A percentile compares a stretch with the other conserved stretches of the same genome.
Conservation (phyloP, 495 filamentous ascomycete species). For the Annulohypoxylon moriforme region DNA sequence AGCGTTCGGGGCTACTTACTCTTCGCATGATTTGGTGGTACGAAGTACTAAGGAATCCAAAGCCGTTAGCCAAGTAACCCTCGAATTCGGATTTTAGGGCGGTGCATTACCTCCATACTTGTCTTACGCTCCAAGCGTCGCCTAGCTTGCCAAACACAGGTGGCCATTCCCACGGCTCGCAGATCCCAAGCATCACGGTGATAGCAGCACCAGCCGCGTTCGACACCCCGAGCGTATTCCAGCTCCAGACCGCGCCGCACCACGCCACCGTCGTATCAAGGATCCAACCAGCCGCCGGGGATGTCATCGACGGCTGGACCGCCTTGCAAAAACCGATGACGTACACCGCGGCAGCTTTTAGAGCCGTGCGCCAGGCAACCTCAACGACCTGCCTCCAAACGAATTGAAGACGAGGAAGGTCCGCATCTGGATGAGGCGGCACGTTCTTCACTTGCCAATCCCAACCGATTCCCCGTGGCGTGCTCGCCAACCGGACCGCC, state of each 20-base stretch:
- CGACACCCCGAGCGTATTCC: slow-evolving; percentile 15
- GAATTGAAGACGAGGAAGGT: slow-evolving; percentile 4
- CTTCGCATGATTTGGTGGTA: slow-evolving; percentile 29
- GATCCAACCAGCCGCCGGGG: neutral
- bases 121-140: slow-evolving; percentile 25
- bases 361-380: neutral
- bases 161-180: slow-evolving; percentile 31
- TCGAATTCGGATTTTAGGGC: neutral
- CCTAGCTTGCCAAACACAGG: slow-evolving; percentile 10
- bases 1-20: neutral
- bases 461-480: slow-evolving; percentile 42
- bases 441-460: slow-evolving; percentile 46
- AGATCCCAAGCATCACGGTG: slow-evolving; percentile 12
- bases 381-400: slow-evolving; percentile 6
- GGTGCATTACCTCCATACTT: slow-evolving; percentile 20
- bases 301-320: neutral
- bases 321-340: slow-evolving; percentile 16
- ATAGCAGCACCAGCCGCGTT: slow-evolving; percentile 14
- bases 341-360: slow-evolving; percentile 21
- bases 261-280: neutral
- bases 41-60: neutral
- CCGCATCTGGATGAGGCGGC: slow-evolving; percentile 12
- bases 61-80: neutral
- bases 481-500: slow-evolving; percentile 21
- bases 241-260: slow-evolving; percentile 24